phyloP scores from a whole-genome alignment of 805 yeast species.

The Hanseniaspora mollemarum region DNA sequence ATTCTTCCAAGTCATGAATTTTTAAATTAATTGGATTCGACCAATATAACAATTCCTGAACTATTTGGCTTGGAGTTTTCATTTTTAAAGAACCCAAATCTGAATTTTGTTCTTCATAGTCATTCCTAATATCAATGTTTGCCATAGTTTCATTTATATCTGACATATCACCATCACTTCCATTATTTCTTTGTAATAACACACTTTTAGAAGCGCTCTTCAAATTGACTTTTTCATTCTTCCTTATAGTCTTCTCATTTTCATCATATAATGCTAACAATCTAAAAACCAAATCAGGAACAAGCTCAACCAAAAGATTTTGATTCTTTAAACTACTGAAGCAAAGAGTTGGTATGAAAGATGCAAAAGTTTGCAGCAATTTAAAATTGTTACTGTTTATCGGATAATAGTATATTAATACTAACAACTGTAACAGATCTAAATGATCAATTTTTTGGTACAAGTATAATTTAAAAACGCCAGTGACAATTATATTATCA shows the following conservation, averaged over 20 bases:
- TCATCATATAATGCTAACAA: slow-evolving; percentile 38
- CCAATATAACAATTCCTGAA: slow-evolving; percentile 72
- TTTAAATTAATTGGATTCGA: slow-evolving; percentile 48
- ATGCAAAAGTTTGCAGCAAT: slow-evolving; percentile 67
- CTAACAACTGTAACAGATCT: slow-evolving; percentile 57
- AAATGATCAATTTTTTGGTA: slow-evolving; percentile 64
- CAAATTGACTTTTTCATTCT: slow-evolving; percentile 19
- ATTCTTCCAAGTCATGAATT: slow-evolving; percentile 28
- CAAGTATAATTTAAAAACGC: slow-evolving; percentile 67
- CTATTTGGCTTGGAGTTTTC: slow-evolving; percentile 39
- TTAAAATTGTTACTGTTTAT: slow-evolving; percentile 49
- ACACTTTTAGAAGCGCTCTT: too few species aligned
- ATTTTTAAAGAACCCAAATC: slow-evolving; percentile 17
- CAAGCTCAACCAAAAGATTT: slow-evolving; percentile 47
- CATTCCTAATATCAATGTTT: slow-evolving; percentile 13
- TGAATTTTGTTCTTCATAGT: slow-evolving; percentile 15
- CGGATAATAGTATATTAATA: slow-evolving; percentile 68
- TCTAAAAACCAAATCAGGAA: slow-evolving; percentile 55
- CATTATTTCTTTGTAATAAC: slow-evolving; percentile 17
- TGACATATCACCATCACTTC: slow-evolving; percentile 20
- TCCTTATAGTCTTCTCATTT: slow-evolving; percentile 27
- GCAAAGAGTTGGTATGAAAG: slow-evolving; percentile 80
- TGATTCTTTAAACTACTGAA: slow-evolving; percentile 67
- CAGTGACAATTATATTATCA: slow-evolving; percentile 76
- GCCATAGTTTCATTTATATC: not conserved